These are phyloP conservation scores for Nevesoporus exiguus DNA, from an alignment of 768 basidiomycete genomes.

Conservation along the genomic window DNA sequence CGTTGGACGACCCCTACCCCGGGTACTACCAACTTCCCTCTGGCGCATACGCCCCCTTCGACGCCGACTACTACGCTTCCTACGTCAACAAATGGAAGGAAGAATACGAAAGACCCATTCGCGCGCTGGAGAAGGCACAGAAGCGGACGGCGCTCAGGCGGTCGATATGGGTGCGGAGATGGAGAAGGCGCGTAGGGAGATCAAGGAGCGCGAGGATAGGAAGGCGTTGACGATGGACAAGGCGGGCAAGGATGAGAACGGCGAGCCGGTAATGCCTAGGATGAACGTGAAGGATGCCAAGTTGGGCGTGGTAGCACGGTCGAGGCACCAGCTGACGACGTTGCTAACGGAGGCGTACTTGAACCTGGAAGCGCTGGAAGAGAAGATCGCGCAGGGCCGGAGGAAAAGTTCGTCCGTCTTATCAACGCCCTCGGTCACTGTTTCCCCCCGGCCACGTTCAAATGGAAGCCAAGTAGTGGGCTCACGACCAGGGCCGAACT, in stretches of 20 bases:
- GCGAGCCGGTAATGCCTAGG: slow-evolving; percentile 55
- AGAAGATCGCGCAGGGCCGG: slow-evolving; percentile 77
- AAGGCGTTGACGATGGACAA: slow-evolving; percentile 71
- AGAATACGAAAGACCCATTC: slow-evolving; percentile 68
- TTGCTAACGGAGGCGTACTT: slow-evolving; percentile 79
- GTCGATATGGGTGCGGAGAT: slow-evolving; percentile 71
- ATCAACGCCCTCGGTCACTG: too few species aligned
- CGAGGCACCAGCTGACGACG: slow-evolving; percentile 76
- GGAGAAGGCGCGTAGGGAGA: slow-evolving; percentile 71
- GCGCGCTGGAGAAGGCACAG: slow-evolving; percentile 74
- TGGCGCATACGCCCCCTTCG: slow-evolving; percentile 74
- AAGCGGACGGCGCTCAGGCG: slow-evolving; percentile 44
- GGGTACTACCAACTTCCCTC: slow-evolving; percentile 85
- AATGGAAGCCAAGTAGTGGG: too few species aligned
- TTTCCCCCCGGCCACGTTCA: too few species aligned
- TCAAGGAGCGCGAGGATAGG: slow-evolving; percentile 71
- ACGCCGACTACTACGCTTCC: slow-evolving; percentile 61
- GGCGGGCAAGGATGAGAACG: slow-evolving; percentile 37
- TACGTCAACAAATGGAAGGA: slow-evolving; percentile 71
- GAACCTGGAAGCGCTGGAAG: slow-evolving; percentile 80
- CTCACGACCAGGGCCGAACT: too few species aligned
- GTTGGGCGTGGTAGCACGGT: slow-evolving; percentile 61
- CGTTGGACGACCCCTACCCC: slow-evolving; percentile 72
- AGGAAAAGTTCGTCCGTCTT: too few species aligned
- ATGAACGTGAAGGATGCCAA: slow-evolving; percentile 86